A percentile compares a stretch with the other conserved stretches of the same genome.
Evolutionary conservation across 352 stramenopile species (phyloP).

Genomic region (Phytophthora europaea): DNA sequence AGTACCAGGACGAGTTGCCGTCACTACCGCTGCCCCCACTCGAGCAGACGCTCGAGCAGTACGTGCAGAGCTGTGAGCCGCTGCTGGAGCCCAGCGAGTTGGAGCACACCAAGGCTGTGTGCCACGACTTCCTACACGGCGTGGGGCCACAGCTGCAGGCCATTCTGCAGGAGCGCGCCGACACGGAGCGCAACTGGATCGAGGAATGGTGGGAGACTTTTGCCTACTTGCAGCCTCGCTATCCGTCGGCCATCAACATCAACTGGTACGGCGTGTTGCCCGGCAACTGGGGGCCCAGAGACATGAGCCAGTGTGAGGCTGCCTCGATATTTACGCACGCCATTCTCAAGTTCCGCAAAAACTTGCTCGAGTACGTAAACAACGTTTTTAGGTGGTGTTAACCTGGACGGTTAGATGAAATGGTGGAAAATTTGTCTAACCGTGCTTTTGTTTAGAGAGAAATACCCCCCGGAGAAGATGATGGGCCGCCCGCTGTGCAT

Average conservation of each 20-base stretch:
- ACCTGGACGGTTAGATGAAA: not conserved
- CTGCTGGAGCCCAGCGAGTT: constrained; percentile 91
- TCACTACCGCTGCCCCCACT: constrained; percentile 94
- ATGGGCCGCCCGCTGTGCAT: constrained; percentile 95
- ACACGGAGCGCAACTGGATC: constrained; percentile 90
- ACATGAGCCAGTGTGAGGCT: constrained; percentile 94
- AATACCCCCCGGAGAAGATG: constrained; percentile 94
- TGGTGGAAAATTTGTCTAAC: constrained; percentile 1
- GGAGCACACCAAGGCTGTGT: constrained; percentile 92
- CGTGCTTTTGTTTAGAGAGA: constrained; percentile 64
- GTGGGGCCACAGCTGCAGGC: constrained; percentile 93
- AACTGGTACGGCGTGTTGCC: constrained; percentile 98
- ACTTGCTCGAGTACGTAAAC: constrained; percentile 82
- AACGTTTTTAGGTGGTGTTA: not conserved
- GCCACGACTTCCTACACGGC: constrained; percentile 90
- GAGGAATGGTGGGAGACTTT: constrained; percentile 98
- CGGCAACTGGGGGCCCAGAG: constrained; percentile 91
- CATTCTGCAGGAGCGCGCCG: constrained; percentile 87
- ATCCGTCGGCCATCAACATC: constrained; percentile 97
- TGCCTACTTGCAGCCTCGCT: constrained; percentile 95
- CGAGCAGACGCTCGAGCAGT: constrained; percentile 94
- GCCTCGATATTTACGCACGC: constrained; percentile 88
- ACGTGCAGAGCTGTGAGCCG: constrained; percentile 94
- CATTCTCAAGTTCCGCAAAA: constrained; percentile 94
- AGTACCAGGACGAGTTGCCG: constrained; percentile 91